Base-by-base conservation (phyloP, 2,329 filamentous ascomycete species). In the Fusarium duplospermum region DNA sequence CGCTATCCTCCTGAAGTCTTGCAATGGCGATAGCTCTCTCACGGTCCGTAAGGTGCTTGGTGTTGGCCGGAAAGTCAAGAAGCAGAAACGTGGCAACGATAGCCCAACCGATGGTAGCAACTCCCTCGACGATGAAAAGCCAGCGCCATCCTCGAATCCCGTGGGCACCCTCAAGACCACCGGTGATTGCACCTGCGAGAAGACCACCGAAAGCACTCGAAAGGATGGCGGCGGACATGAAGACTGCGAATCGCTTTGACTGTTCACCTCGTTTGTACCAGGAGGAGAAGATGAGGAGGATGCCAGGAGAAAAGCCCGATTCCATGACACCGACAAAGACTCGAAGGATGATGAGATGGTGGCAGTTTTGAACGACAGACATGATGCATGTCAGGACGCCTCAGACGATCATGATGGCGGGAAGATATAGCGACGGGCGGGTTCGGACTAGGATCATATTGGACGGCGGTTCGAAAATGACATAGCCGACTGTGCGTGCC, bases 181-280 rank as follows among this genome's bases (percentile, higher is more conserved):
- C 82, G 1, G 85, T 86, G 68, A 92, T 92, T 1, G 87, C 89
- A 3, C 89, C 89, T 0, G 90, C 90, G 13, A 92, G 84, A 6
- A 92, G 84, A 13, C 90, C 90, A 76, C 90, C 90, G 69, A 92
- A 92, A 0, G 89, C 92, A 0, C 92, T 92, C 0, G 91, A 90
- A 0, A 93, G 83, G 0, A 92, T 91, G 1, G 92, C 92, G 0
- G 92, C 91, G 1, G 91, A 92, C 82, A 94, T 94, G 84, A 93
- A 93, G 29, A 93, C 89, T 6, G 91, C 91, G 42, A 81, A 82
- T 20, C 81, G 78, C 64, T 74, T 80, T 36, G 71, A 74, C 73
- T 81, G 79, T 64, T 82, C 81, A 4, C 72, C 72, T 24, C 75
- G 73, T 69, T 81, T 81, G 66, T 93, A 94, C 92, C 92, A 94